Evolutionary conservation across 2,329 filamentous ascomycete genomes (phyloP).

Genomic region (Leptographium galeiforme): DNA sequence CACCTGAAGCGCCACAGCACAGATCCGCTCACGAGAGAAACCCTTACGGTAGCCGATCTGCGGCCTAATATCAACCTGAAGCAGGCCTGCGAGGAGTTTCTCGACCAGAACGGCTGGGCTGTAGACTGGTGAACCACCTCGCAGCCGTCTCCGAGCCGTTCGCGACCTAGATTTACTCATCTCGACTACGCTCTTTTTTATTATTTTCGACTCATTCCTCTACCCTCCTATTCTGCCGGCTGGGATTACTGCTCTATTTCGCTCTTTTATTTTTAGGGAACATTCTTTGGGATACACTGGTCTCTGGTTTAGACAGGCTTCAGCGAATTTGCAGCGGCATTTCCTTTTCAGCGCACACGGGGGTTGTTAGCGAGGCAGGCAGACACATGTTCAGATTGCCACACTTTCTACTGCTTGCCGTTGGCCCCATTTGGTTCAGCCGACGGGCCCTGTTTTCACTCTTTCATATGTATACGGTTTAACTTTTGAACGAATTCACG

Average conservation of each 20-base stretch:
- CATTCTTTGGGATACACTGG: background rate
- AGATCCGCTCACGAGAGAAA: conserved; percentile 75
- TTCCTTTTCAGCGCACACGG: background rate
- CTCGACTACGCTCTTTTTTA: background rate
- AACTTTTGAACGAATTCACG: too few relatives aligned
- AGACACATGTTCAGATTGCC: background rate
- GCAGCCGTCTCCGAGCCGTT: background rate
- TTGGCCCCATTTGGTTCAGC: too few relatives aligned
- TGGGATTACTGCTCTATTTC: background rate
- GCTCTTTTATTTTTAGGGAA: background rate
- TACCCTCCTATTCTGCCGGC: background rate
- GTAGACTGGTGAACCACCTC: conserved; percentile 58
- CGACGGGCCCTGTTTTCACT: background rate
- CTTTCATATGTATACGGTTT: too few relatives aligned
- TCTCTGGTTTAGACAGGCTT: background rate
- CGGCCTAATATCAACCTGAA: conserved; percentile 71
- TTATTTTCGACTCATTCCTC: background rate
- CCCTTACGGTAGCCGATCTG: conserved; percentile 54
- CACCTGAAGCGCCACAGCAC: conserved; percentile 62
- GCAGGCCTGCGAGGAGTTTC: conserved; percentile 56
- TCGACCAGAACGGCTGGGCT: conserved; percentile 80
- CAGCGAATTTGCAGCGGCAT: background rate
- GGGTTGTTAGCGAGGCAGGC: too few relatives aligned
- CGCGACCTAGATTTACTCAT: background rate
- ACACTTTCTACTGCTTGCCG: too few relatives aligned